Evolutionary conservation across 768 basidiomycete genomes (phyloP).

Genomic region (Suillus variegatus): DNA sequence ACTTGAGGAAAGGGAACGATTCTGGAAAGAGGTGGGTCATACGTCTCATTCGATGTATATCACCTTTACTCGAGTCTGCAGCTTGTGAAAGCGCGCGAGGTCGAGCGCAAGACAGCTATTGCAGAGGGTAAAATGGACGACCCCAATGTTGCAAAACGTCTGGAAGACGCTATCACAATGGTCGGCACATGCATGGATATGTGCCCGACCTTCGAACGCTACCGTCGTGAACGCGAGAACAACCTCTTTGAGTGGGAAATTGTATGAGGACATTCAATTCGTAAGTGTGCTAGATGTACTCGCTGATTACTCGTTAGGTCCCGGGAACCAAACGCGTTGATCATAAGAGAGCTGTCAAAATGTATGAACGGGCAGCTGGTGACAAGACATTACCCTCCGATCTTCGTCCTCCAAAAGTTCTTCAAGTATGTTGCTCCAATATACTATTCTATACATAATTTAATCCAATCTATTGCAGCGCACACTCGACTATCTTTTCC

Average conservation of each 20-base stretch:
- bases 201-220: constrained; percentile 94
- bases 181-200: constrained; percentile 91
- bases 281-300: constrained; percentile 13
- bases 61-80: constrained; percentile 29
- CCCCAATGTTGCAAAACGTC: constrained; percentile 71
- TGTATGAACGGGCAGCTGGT: constrained; percentile 92
- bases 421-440: constrained; percentile 53
- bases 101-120: constrained; percentile 72
- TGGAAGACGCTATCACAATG: constrained; percentile 92
- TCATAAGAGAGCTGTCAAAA: constrained; percentile 87
- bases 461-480: constrained; percentile 40
- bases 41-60: constrained; percentile 13
- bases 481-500: constrained; percentile 93
- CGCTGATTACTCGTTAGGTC: constrained; percentile 54
- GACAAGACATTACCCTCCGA: constrained; percentile 92
- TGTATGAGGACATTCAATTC: constrained; percentile 44
- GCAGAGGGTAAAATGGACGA: constrained; percentile 87
- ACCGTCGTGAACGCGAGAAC: constrained; percentile 86
- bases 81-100: constrained; percentile 75
- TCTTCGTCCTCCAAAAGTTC: constrained; percentile 80
- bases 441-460: background rate
- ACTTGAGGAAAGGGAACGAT: constrained; percentile 63
- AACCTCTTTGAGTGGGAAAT: constrained; percentile 86
- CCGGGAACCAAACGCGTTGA: constrained; percentile 85
- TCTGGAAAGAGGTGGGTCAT: constrained; percentile 68